phyloP scores from a whole-genome alignment of 2,329 filamentous ascomycete genomes.

The Zymoseptoria crescenta region DNA sequence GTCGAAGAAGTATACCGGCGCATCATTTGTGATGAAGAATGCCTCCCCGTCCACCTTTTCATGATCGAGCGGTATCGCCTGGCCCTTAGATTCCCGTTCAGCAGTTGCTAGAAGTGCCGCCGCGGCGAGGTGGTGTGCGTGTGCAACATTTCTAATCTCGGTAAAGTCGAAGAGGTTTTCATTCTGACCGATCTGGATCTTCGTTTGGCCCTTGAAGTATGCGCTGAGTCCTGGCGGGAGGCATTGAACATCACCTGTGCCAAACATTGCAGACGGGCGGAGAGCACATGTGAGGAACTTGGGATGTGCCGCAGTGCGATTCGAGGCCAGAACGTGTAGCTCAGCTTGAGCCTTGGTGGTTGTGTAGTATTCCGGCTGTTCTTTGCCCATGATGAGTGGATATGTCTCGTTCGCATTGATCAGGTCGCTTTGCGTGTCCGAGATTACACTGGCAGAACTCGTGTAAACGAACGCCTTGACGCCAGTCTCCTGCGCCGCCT shows the following conservation, averaged over 20 bases:
- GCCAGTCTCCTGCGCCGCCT: slow-evolving; percentile 40
- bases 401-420: slow-evolving; percentile 44
- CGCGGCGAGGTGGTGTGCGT: slow-evolving; percentile 45
- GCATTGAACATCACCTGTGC: slow-evolving; percentile 41
- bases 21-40: slow-evolving; percentile 39
- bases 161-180: slow-evolving; percentile 49
- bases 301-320: slow-evolving; percentile 34
- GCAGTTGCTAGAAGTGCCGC: slow-evolving; percentile 42
- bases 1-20: slow-evolving; percentile 45
- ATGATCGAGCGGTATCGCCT: slow-evolving; percentile 36
- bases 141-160: slow-evolving; percentile 45
- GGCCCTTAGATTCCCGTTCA: slow-evolving; percentile 26
- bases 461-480: slow-evolving; percentile 49
- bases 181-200: slow-evolving; percentile 45
- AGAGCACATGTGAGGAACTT: slow-evolving; percentile 44
- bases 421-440: slow-evolving; percentile 38
- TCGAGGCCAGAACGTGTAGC: slow-evolving; percentile 41
- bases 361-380: slow-evolving; percentile 45
- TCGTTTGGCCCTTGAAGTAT: slow-evolving; percentile 41
- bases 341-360: slow-evolving; percentile 45
- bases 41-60: slow-evolving; percentile 44
- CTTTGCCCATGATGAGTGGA: slow-evolving; percentile 37
- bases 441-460: slow-evolving; percentile 43
- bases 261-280: slow-evolving; percentile 45
- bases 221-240: slow-evolving; percentile 40